These are phyloP conservation scores for Graphium sp. DNA, from an alignment of 2,329 filamentous ascomycete genomes.

Conservation along the genomic window DNA sequence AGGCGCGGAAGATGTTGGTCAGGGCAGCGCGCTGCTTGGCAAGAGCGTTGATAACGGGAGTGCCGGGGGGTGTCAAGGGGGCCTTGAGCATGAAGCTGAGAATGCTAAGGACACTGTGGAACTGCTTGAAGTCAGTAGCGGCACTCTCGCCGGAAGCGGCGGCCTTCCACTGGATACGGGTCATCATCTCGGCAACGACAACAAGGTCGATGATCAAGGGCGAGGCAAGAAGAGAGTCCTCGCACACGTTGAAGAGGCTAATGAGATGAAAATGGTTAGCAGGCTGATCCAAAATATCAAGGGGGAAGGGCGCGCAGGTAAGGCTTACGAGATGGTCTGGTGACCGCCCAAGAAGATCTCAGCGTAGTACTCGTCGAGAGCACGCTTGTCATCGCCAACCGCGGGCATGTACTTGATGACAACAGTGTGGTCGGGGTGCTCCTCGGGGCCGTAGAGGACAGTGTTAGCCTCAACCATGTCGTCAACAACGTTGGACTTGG, in stretches of 20 bases:
- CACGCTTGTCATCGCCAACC: conserved; percentile 97
- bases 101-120: conserved; percentile 93
- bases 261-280: too few relatives aligned
- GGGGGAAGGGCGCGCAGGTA: neutral
- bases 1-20: conserved; percentile 97
- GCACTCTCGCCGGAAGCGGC: conserved; percentile 29
- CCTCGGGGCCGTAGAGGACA: conserved; percentile 76
- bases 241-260: conserved; percentile 95
- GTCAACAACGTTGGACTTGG: conserved; percentile 97
- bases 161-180: conserved; percentile 82
- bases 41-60: conserved; percentile 86
- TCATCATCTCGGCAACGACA: conserved; percentile 92
- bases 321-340: conserved; percentile 71
- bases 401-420: conserved; percentile 99
- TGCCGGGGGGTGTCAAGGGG: conserved; percentile 82
- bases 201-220: conserved; percentile 96
- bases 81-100: conserved; percentile 99
- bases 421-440: conserved; percentile 95
- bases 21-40: conserved; percentile 90
- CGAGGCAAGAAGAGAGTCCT: conserved; percentile 90
- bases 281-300: too few relatives aligned
- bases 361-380: conserved; percentile 95
- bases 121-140: conserved; percentile 65
- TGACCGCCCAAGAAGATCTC: conserved; percentile 99
- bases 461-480: conserved; percentile 97